Percentiles rank a stretch among this genome's conserved stretches.
phyloP scores from a whole-genome alignment of 441 rosid genomes.

The Oxalis stricta region DNA sequence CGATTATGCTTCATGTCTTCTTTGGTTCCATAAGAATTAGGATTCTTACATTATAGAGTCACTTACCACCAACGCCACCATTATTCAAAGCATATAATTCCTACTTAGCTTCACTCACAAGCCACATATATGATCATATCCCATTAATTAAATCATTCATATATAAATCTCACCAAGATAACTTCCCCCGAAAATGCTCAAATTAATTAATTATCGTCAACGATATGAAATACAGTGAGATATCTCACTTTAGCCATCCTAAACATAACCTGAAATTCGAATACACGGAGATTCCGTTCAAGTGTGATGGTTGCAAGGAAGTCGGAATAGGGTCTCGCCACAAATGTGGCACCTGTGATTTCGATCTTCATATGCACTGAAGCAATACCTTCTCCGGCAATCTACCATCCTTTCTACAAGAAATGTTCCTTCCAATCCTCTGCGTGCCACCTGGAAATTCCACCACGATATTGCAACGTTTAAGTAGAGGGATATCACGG shows the following conservation, averaged over 20 bases:
- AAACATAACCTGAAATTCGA: constrained; percentile 54
- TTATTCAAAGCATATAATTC: constrained; percentile 25
- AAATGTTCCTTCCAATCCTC: constrained; percentile 71
- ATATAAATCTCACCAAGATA: too few relatives aligned
- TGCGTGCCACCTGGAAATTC: constrained; percentile 53
- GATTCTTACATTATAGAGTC: constrained; percentile 24
- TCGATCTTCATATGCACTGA: constrained; percentile 84
- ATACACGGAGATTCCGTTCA: constrained; percentile 61
- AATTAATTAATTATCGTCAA: constrained; percentile 1
- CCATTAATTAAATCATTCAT: too few relatives aligned
- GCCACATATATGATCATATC: too few relatives aligned
- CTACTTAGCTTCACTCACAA: constrained; percentile 35
- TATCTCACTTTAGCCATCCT: constrained; percentile 69
- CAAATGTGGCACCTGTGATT: constrained; percentile 51
- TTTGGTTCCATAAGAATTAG: constrained; percentile 7
- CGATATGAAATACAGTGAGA: constrained; percentile 66
- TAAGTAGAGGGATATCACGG: constrained; percentile 60
- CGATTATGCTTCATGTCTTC: constrained; percentile 28
- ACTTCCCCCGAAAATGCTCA: too few relatives aligned
- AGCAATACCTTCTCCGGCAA: too few relatives aligned
- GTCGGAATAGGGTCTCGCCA: constrained; percentile 78
- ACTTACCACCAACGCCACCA: constrained; percentile 30
- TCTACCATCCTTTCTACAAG: constrained; percentile 65
- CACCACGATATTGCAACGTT: constrained; percentile 68
- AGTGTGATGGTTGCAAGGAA: constrained; percentile 92